These are phyloP conservation scores for Spathaspora passalidarum DNA, from an alignment of 805 yeast genomes.

Conservation along the genomic window DNA sequence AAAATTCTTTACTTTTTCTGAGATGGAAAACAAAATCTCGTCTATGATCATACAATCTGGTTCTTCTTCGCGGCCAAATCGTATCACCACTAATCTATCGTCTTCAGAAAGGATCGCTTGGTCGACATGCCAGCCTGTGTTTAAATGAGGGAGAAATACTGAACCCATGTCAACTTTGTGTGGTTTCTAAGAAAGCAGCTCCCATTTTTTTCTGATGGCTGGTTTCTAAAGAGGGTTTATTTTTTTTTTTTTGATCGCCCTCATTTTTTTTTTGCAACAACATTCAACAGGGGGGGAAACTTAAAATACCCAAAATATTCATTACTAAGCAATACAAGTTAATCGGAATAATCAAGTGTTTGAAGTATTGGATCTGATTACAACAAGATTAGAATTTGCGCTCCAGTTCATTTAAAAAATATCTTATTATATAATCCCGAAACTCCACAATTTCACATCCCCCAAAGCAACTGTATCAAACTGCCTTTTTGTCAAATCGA, in stretches of 20 bases:
- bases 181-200: not conserved
- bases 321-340: too few relatives aligned
- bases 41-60: conserved; percentile 87
- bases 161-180: conserved; percentile 58
- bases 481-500: too few relatives aligned
- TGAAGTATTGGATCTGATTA: too few relatives aligned
- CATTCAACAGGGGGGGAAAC: too few relatives aligned
- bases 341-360: too few relatives aligned
- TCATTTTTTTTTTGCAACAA: not conserved
- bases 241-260: not conserved
- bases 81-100: conserved; percentile 78
- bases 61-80: conserved; percentile 82
- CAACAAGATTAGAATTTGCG: too few relatives aligned
- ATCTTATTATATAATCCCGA: too few relatives aligned
- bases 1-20: conserved; percentile 82
- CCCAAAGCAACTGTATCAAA: too few relatives aligned
- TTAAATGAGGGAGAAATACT: conserved; percentile 75
- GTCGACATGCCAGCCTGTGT: conserved; percentile 95
- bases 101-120: conserved; percentile 93
- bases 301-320: too few relatives aligned
- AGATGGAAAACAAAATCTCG: conserved; percentile 72
- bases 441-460: too few relatives aligned
- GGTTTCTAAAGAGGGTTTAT: not conserved
- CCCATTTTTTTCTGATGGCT: too few relatives aligned
- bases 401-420: too few relatives aligned